Evolutionary conservation across 495 filamentous ascomycete species (phyloP), one percentile per base, ranked within the genome.

Genomic region (Tuber calosporum): DNA sequence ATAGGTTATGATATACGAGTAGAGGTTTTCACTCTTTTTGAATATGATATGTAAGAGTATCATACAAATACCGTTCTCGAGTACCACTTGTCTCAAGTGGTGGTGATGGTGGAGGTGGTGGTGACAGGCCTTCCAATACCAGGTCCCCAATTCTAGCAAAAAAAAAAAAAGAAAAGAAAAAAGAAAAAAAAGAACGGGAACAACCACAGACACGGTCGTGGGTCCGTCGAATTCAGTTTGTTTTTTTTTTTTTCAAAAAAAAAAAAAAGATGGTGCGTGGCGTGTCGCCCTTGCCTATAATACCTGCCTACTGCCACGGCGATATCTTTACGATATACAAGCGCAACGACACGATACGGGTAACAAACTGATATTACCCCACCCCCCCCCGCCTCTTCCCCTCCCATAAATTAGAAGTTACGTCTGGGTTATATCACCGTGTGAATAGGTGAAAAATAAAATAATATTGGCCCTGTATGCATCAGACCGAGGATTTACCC

Each of bases 161-260:
- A 78, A 68, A n/a, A n/a, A n/a, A n/a, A n/a, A n/a, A n/a, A n/a
- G n/a, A n/a, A n/a, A n/a, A n/a, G n/a, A n/a, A n/a, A n/a, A n/a
- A n/a, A n/a, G n/a, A n/a, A n/a, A n/a, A n/a, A n/a, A n/a, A n/a
- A n/a, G n/a, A n/a, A 73, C 75, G 74, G 75, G 75, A 77, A 67
- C 72, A 77, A 77, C 75, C 75, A 77, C 41, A 77, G 75, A 78
- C 76, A 78, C 73, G 76, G 76, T 67, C 71, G 76, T 78, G 76
- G 75, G 74, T 77, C 75, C 75, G 26, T 62, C 17, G 53, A 73
- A 75, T 70, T 69, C 58, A 62, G 73, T 69, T 69, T 43, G 73
- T 72, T 69, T 70, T 69, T n/a, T n/a, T n/a, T n/a, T n/a, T n/a
- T n/a, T n/a, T n/a, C n/a, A n/a, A n/a, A n/a, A n/a, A n/a, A n/a